These are phyloP conservation scores for Botryosphaeria dothidea DNA, from an alignment of 2,329 filamentous ascomycete genomes.

Conservation along the genomic window DNA sequence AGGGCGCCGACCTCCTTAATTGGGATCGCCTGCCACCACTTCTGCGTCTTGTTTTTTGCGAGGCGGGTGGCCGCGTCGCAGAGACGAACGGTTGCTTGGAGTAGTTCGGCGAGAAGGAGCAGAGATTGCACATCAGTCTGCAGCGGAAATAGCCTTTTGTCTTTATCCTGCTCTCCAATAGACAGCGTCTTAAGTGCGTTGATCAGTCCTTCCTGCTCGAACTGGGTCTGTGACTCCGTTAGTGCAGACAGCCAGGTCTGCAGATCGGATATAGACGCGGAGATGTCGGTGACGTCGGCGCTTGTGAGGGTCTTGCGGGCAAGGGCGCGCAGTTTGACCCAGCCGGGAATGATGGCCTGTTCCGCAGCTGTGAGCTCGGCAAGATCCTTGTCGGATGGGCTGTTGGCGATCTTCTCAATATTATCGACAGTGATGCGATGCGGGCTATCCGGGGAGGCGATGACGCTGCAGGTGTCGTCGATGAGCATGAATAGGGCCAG, in stretches of 20 bases:
- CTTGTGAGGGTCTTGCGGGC: constrained; percentile 6
- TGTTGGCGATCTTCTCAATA: constrained; percentile 11
- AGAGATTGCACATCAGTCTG: constrained; percentile 8
- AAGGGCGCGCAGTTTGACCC: constrained; percentile 16
- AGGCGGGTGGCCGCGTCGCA: constrained; percentile 13
- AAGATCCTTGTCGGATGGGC: neutral
- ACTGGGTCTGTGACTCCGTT: no score
- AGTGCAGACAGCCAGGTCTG: constrained; percentile 5
- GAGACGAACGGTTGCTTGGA: constrained; percentile 22
- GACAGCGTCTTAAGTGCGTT: neutral
- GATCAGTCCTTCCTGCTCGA: no score
- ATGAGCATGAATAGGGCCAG: constrained; percentile 10
- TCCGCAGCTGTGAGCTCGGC: constrained; percentile 12
- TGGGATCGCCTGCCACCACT: constrained; percentile 5
- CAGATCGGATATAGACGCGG: neutral
- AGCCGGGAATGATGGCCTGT: constrained; percentile 11
- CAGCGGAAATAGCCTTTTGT: neutral
- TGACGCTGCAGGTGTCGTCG: constrained; percentile 15
- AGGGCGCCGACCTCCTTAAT: constrained; percentile 9
- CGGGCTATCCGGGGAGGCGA: constrained; percentile 6
- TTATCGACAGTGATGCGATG: neutral
- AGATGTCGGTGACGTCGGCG: neutral
- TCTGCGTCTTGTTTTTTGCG: constrained; percentile 9
- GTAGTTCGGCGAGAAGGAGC: constrained; percentile 24
- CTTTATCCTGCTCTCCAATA: neutral